A percentile compares a stretch with the other conserved stretches of the same genome.
Conservation (phyloP, 208 protist genomes). For the Leptomonas seymouri region DNA sequence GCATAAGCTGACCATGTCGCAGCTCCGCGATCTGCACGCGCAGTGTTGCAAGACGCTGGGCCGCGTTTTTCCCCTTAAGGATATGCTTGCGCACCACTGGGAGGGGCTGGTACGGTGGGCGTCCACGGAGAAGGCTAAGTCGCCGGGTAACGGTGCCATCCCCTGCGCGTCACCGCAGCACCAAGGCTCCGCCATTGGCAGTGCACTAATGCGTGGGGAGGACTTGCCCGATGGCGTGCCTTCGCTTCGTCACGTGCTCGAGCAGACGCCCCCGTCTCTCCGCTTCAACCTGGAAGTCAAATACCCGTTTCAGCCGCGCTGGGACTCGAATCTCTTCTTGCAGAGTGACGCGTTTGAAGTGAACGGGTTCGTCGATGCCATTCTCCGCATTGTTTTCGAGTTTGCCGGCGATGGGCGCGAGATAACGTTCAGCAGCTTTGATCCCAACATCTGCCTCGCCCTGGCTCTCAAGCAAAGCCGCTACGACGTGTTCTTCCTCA, state of each 20-base stretch:
- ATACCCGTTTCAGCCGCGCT: slow-evolving; percentile 74
- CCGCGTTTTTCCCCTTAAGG: slow-evolving; percentile 46
- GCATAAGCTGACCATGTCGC: slow-evolving; percentile 62
- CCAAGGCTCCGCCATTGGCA: slow-evolving; percentile 7
- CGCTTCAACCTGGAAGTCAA: slow-evolving; percentile 82
- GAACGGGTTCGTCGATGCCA: slow-evolving; percentile 78
- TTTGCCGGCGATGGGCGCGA: slow-evolving; percentile 54
- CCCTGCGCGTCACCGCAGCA: slow-evolving; percentile 21
- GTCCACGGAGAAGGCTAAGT: slow-evolving; percentile 1
- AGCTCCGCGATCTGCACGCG: slow-evolving; percentile 58
- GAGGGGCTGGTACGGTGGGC: slow-evolving; percentile 26
- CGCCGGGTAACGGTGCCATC: slow-evolving; percentile 23
- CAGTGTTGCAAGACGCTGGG: slow-evolving; percentile 63
- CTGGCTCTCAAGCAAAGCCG: slow-evolving; percentile 76
- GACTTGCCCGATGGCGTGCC: slow-evolving; percentile 77
- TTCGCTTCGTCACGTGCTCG: slow-evolving; percentile 64
- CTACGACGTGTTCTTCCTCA: slow-evolving; percentile 82
- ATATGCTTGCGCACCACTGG: slow-evolving; percentile 71
- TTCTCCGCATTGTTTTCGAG: slow-evolving; percentile 68
- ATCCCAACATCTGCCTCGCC: slow-evolving; percentile 77
- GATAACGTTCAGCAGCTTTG: slow-evolving; percentile 85
- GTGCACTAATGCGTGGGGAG: slow-evolving; percentile 47
- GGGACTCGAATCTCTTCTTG: slow-evolving; percentile 70
- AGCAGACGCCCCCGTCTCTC: slow-evolving; percentile 55
- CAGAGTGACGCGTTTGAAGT: slow-evolving; percentile 82